Conservation (phyloP, 768 basidiomycete genomes). For the Suillus variegatus region DNA sequence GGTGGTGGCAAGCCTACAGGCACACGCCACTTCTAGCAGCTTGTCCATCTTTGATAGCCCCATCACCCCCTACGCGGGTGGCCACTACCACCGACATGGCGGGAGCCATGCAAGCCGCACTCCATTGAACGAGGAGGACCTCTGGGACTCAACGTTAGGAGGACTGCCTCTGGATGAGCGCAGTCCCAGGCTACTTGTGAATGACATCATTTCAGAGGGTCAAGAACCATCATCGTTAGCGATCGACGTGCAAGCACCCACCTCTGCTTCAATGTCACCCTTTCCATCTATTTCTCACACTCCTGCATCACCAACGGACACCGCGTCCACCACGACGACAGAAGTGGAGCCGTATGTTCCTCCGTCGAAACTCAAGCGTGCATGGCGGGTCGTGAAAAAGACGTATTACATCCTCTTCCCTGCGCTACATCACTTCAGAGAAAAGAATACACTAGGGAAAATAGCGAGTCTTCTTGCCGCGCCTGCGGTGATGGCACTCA, state of each 20-base stretch:
- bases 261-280: constrained; percentile 29
- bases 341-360: constrained; percentile 47
- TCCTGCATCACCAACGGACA: constrained; percentile 45
- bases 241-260: background rate
- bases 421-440: constrained; percentile 70
- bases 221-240: constrained; percentile 3
- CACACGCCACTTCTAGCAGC: constrained; percentile 60
- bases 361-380: constrained; percentile 41
- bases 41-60: constrained; percentile 67
- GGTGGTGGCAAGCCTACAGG: constrained; percentile 78
- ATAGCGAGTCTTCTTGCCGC: constrained; percentile 79
- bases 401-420: constrained; percentile 78
- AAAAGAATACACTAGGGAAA: constrained; percentile 71
- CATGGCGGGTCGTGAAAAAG: constrained; percentile 36
- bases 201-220: constrained; percentile 23
- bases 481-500: constrained; percentile 84
- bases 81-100: constrained; percentile 60
- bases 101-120: constrained; percentile 34
- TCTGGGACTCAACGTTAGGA: constrained; percentile 52
- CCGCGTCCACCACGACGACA: constrained; percentile 38
- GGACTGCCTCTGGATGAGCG: constrained; percentile 55
- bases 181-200: constrained; percentile 37
- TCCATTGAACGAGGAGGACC: constrained; percentile 38
- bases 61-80: constrained; percentile 72
- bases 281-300: constrained; percentile 61